Base-by-base conservation (phyloP, 2,329 filamentous ascomycete species). In the Sporothrix dimorphospora region DNA sequence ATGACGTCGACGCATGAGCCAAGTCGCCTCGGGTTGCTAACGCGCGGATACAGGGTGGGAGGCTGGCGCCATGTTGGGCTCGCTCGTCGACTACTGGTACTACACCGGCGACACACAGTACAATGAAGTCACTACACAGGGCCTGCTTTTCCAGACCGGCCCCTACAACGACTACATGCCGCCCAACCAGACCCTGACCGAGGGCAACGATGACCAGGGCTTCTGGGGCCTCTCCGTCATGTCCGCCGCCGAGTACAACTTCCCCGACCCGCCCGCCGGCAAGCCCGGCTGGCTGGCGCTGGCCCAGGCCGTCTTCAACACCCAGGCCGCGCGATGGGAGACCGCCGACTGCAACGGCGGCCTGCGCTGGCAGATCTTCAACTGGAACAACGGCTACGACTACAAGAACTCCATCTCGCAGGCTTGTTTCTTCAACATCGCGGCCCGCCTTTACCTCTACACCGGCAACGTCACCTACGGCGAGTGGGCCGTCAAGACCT, bases 331-430 rank as follows among this genome's bases (percentile, higher is more conserved):
- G 38, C 88, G 92, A 49, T 96, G 92, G 93, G 92, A 94, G 74
- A 83, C 80, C 0, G 80, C 84, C 0, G 82, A 88, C 69, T 97
- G 93, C 76, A 85, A 84, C n/a, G 93, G 93, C 53, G 94, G 93
- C 6, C 80, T 96, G 68, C 88, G 92, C 74, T 95, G 92, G 92
- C 94, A 97, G 81, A 94, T 97, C 65, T 95, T 92, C 79, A 85
- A 88, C 0, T 94, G 92, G 84, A 96, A 97, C 78, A 89, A 87
- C 53, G 94, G 94, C 16, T 97, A 91, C 79, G 84, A 87, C 75
- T 92, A 92, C 84, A 93, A 88, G 76, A 87, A 87, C 74, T 81
- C 83, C n/a, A 82, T 85, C 11, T 82, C 84, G 3, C 86, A 86
- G 74, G 85, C 81, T 5, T 82, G 82, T 74, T 85, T 87, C 77